Percentiles rank a stretch among this genome's conserved stretches.
Conservation (phyloP, 352 stramenopile species). For the Phytophthora niederhauseri region DNA sequence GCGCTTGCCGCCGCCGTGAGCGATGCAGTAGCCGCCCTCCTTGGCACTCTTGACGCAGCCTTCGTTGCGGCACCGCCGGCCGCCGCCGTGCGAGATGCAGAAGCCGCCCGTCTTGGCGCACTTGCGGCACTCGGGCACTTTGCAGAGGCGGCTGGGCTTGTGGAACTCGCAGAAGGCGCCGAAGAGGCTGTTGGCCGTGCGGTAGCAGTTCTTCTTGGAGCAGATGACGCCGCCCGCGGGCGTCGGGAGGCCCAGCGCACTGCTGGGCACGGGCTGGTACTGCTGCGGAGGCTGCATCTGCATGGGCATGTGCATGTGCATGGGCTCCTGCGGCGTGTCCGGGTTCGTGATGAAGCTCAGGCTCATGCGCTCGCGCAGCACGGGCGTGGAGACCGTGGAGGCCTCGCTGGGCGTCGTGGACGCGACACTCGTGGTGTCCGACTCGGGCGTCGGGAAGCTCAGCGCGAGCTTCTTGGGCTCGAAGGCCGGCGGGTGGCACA, state of each 20-base stretch:
- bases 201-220: constrained; percentile 74
- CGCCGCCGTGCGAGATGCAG: constrained; percentile 78
- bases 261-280: background rate
- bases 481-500: constrained; percentile 33
- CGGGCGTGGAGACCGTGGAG: constrained; percentile 27
- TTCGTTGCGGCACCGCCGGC: constrained; percentile 52
- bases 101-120: constrained; percentile 76
- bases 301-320: background rate
- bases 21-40: constrained; percentile 70
- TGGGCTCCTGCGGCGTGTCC: constrained; percentile 1
- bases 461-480: constrained; percentile 24
- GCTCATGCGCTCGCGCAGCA: constrained; percentile 51
- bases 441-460: constrained; percentile 23
- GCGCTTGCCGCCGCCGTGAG: constrained; percentile 62
- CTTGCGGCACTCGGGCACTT: constrained; percentile 60
- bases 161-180: constrained; percentile 68
- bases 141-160: constrained; percentile 74
- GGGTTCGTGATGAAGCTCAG: constrained; percentile 70
- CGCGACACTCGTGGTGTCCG: constrained; percentile 31
- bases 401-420: constrained; percentile 35
- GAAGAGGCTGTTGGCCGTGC: constrained; percentile 47
- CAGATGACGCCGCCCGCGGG: constrained; percentile 35
- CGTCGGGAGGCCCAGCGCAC: background rate
- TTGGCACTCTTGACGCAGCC: constrained; percentile 78
- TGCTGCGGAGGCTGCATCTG: background rate